Base-by-base conservation (phyloP, 176 grass and related monocot genomes). In the Raddia distichophylla region DNA sequence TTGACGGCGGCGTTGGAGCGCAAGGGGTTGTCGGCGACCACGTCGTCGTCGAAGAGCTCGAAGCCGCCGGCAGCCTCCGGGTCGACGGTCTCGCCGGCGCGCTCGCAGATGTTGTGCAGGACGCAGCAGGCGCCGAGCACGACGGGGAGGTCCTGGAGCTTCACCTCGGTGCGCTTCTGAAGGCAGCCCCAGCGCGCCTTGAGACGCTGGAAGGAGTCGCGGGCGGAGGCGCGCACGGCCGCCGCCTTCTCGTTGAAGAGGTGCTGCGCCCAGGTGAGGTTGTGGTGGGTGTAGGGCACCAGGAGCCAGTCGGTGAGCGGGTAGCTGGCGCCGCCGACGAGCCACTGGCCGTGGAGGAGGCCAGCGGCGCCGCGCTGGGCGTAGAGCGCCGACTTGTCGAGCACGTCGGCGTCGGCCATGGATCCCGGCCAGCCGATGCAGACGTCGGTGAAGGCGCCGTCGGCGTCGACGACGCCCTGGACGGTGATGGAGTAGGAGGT, bases 101-200 rank as follows among this genome's bases (percentile, higher is more conserved):
- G 74, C 90, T 98, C 90, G 81, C 95, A 98, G 60, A 94, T 93
- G 92, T 98, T 98, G 80, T 98, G 95, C 8, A 98, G 82, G 7
- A 93, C 90, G 81, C 90, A 92, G 89, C 95, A 98, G 10, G 92
- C 92, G 8, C 86, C 92, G 67, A 98, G 84, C 15, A 98, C 73
- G 64, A 80, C 64, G 37, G 95, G 88, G 55, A 98, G 71, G 60
- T 98, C 92, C 20, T 69, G 64, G 17, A 98, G 86, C 88, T 98
- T 94, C 35, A 94, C 84, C 78, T 94, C 95, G 51, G 85, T 89
- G 83, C 92, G 84, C 75, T 80, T 89, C 80, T 94, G 95, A 52
- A 98, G 84, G 80, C 90, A 98, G 0, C 83, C 85, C 94, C 94
- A 97, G 5, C 94, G 79, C 7, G 79, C 77, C 84, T 97, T 97